Evolutionary conservation across 148 eudicot genomes (phyloP), one percentile per base, ranked within the genome.

Genomic region (Heliosperma pusillum): DNA sequence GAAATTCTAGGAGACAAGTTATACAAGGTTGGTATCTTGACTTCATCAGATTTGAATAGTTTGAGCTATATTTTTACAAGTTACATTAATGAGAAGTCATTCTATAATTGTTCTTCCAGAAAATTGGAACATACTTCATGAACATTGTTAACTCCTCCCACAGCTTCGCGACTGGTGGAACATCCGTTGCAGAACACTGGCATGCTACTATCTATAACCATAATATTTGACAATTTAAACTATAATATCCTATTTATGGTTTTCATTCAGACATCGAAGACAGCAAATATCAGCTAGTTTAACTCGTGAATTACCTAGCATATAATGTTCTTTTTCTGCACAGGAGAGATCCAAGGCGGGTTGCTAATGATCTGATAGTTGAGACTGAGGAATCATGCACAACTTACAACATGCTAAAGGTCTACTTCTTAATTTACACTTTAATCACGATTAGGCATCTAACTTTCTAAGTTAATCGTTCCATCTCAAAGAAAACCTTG

Each of bases 341-440:
- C 87, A 92, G 98, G 98, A 26, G 68, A 3, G 91, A 92, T 60
- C 93, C 97, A 33, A 92, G 76, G 66, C 80, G 98, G 73, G 64
- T 92, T 74, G 98, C 84, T 50, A 76, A 72, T 79, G 71, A 81
- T 60, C 80, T 92, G 68, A 27, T 71, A 2, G 79, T 87, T 22
- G 96, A 95, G 80, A 83, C 80, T 70, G 92, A 87, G 83, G 98
- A 94, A 86, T 88, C 97, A 2, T 94, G 98, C 71, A 89, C 98
- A 50, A 91, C 97, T 33, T 91, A 90, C 80, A 94, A 94, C 73
- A 90, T 92, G 97, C 88, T 94, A 53, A 94, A 94, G 96, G 98
- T 90, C 68, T 30, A 68, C 15, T 3, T 33, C 61, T 67, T 52
- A 36, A 21, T 2, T 20, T 58, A 10, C 25, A 24, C 42, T 36